Evolutionary conservation across 2,329 filamentous ascomycete genomes (phyloP).

Genomic region (Ophiostoma sp.): DNA sequence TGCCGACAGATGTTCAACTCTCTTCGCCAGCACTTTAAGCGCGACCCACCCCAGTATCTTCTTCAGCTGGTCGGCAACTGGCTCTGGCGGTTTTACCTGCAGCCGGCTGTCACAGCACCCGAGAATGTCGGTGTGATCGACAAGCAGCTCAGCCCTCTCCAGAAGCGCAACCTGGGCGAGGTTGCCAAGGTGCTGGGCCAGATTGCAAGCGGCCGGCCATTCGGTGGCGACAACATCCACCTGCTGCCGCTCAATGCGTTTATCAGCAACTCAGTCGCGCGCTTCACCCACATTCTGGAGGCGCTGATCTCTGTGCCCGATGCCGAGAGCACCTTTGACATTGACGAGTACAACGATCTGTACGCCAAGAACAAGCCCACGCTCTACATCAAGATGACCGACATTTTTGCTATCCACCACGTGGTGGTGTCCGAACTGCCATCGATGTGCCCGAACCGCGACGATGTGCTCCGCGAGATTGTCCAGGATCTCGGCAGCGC

Average conservation of each 20-base stretch:
- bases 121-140: conserved; percentile 93
- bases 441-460: conserved; percentile 69
- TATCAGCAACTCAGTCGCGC: conserved; percentile 74
- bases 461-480: conserved; percentile 86
- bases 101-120: conserved; percentile 80
- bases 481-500: conserved; percentile 91
- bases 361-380: conserved; percentile 96
- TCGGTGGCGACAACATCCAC: conserved; percentile 92
- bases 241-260: conserved; percentile 92
- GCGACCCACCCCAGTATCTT: conserved; percentile 69
- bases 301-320: conserved; percentile 77
- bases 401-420: conserved; percentile 94
- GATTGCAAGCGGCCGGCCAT: conserved; percentile 78
- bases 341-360: conserved; percentile 97
- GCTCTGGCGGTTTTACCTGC: conserved; percentile 91
- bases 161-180: conserved; percentile 86
- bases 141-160: conserved; percentile 77
- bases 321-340: conserved; percentile 89
- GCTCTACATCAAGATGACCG: conserved; percentile 97
- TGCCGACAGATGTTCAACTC: conserved; percentile 79
- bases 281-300: conserved; percentile 68
- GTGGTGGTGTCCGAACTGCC: conserved; percentile 75
- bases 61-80: conserved; percentile 83
- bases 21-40: conserved; percentile 69
- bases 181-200: conserved; percentile 89